Evolutionary conservation across 495 filamentous ascomycete species (phyloP).

Genomic region (Symbiotaphrina buchneri): DNA sequence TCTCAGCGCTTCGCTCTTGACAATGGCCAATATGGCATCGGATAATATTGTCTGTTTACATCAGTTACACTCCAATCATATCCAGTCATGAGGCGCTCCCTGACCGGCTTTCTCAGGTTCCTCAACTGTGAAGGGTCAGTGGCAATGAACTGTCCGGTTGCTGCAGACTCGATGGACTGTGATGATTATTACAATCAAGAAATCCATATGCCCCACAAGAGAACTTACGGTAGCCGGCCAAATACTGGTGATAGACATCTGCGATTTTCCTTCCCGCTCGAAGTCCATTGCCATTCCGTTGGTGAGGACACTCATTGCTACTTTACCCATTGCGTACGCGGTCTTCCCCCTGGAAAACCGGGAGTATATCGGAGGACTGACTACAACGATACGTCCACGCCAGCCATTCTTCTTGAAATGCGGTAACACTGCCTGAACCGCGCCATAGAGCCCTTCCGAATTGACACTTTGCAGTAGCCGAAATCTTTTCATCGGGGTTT

Average conservation of each 20-base stretch:
- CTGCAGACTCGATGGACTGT: constrained; percentile 49
- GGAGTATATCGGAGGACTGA: constrained; percentile 68
- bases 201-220: background rate
- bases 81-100: constrained; percentile 1
- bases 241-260: constrained; percentile 61
- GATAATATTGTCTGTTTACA: constrained; percentile 42
- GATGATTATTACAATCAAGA: constrained; percentile 3
- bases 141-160: constrained; percentile 28
- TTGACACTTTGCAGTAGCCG: constrained; percentile 70
- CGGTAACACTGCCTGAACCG: constrained; percentile 42
- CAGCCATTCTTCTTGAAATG: constrained; percentile 27
- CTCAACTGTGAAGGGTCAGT: constrained; percentile 20
- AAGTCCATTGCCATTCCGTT: constrained; percentile 75
- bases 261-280: constrained; percentile 32
- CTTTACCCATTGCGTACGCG: constrained; percentile 71
- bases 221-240: constrained; percentile 54
- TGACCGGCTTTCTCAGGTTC: constrained; percentile 39
- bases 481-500: constrained; percentile 59
- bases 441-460: constrained; percentile 47
- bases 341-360: constrained; percentile 75
- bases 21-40: constrained; percentile 56
- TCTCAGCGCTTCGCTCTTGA: constrained; percentile 29
- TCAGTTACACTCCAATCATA: background rate
- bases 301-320: constrained; percentile 63
- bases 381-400: constrained; percentile 49